Base-by-base conservation (phyloP, 495 filamentous ascomycete species). In the Aspergillus conjunctus region DNA sequence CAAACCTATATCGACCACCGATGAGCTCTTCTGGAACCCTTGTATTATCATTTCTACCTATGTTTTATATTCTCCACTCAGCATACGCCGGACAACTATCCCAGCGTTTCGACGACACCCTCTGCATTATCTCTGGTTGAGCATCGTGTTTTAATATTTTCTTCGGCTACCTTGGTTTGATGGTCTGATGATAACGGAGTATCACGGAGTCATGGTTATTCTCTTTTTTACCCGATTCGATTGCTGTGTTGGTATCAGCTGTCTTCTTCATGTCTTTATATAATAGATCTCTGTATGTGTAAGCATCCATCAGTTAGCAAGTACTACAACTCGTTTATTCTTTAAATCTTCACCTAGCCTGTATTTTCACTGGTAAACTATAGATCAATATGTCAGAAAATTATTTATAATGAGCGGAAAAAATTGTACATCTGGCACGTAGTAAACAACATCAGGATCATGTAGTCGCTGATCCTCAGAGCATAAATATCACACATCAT, bases 1-100 rank as follows among this genome's bases (percentile, higher is more conserved):
- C 7, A 44, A 68, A 3, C 49, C 7, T 11, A 20, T 22, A 41
- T 11, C 6, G 26, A 7, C 31, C 9, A 44, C 21, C 11, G 20
- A 45, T 45, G 37, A 31, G 30, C 18, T n/a, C 20, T 30, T 17
- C 18, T 8, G 50, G 3, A 7, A 31, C 3, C 26, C 26, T 31
- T 51, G 22, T 49, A 17, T 44, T 57, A 54, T 26, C 26, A 26
- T 54, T 54, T 46, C 43, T 17, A 30, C 4, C 48, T 37, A 31
- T 49, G 17, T 45, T 4, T 39, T 56, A 54, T 37, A 53, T 68
- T 54, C 30, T 48, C 44, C 69, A 66, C 71, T 73, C 48, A 6
- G 44, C 44, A 22, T 21, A 48, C 6, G 44, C 17, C 44, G 18
- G 20, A 17, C 10, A 48, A 48, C 15, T 7, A 48, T 22, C 10